Conservation (phyloP, 139 green algal species). For the Chlamydomonas schloesseri region DNA sequence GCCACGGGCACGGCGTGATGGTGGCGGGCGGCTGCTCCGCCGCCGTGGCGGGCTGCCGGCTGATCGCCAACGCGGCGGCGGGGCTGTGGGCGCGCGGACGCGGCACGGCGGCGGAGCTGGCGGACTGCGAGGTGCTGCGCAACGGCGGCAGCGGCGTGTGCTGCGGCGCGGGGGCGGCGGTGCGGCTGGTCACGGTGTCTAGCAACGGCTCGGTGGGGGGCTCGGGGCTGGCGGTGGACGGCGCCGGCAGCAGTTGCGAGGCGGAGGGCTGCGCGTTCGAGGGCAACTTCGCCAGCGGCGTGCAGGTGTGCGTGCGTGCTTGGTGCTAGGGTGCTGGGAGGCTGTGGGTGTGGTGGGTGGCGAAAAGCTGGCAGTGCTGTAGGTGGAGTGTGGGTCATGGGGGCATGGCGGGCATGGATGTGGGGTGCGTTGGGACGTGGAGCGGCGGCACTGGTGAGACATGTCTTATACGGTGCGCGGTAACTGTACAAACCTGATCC, state of each 20-base stretch:
- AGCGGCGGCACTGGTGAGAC: too few relatives aligned
- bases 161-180: neutral
- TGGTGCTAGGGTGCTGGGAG: too few relatives aligned
- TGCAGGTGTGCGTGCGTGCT: neutral
- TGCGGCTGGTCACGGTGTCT: neutral
- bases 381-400: too few relatives aligned
- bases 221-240: neutral
- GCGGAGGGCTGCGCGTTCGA: constrained; percentile 23
- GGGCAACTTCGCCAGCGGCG: constrained; percentile 2
- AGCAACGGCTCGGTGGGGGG: neutral
- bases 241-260: neutral
- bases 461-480: too few relatives aligned
- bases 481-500: too few relatives aligned
- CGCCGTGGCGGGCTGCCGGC: neutral
- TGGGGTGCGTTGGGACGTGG: too few relatives aligned
- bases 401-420: too few relatives aligned
- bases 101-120: neutral
- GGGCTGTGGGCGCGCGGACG: neutral
- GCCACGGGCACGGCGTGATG: neutral
- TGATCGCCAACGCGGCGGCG: neutral
- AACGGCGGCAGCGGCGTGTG: neutral
- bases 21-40: neutral
- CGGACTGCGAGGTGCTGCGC: constrained; percentile 11
- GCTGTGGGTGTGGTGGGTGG: too few relatives aligned
- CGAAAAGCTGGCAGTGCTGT: too few relatives aligned